Percentiles rank a stretch among this genome's conserved stretches.
Conservation (phyloP, 2,329 filamentous ascomycete genomes). For the Pseudocercospora eumusae region DNA sequence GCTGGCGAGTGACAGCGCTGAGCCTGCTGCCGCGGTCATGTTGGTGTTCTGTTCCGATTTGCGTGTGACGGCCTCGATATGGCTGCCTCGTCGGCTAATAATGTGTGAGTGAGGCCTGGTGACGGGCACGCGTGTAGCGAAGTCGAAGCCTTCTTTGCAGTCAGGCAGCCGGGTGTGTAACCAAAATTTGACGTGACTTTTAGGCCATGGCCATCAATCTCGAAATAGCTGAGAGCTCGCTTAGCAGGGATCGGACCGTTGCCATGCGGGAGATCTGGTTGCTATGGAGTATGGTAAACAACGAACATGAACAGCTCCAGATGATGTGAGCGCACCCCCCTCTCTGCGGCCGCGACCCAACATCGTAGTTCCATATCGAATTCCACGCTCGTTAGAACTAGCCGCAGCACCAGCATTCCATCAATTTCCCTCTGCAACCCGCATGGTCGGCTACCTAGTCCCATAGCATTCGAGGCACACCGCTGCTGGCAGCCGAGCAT, state of each 20-base stretch:
- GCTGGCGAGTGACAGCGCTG: neutral
- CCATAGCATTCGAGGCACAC: neutral
- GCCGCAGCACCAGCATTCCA: too few relatives aligned
- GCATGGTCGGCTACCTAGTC: neutral
- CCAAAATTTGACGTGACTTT: too few relatives aligned
- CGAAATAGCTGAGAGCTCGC: too few relatives aligned
- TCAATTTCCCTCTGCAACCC: neutral
- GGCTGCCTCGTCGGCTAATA: neutral
- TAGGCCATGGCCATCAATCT: too few relatives aligned
- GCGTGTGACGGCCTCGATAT: neutral
- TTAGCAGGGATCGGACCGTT: neutral
- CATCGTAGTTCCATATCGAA: neutral
- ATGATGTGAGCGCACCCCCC: neutral
- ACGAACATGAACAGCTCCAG: too few relatives aligned
- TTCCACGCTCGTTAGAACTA: too few relatives aligned
- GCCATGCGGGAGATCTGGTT: neutral
- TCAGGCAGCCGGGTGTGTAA: too few relatives aligned
- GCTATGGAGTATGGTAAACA: neutral
- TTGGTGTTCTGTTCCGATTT: neutral
- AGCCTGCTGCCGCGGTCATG: neutral
- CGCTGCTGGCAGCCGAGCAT: conserved; percentile 37
- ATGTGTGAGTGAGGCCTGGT: neutral
- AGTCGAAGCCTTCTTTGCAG: too few relatives aligned
- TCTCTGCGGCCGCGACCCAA: neutral
- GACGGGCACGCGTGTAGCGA: neutral